Percentiles rank a stretch among this genome's conserved stretches.
These are phyloP conservation scores for Melampsora larici-populina DNA, from an alignment of 1,284 basidiomycete species.

Conservation along the genomic window DNA sequence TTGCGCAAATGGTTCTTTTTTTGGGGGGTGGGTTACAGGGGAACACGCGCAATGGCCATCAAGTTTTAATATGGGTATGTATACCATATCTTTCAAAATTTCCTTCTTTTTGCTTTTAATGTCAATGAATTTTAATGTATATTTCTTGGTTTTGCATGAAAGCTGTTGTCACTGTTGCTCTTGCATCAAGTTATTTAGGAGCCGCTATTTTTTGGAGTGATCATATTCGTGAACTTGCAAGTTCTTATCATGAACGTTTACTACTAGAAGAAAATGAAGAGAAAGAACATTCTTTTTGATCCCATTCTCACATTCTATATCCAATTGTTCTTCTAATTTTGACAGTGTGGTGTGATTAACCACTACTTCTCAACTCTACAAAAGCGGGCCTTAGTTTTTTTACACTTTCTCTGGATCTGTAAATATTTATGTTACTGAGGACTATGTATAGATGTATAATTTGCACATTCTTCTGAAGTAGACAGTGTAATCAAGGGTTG, in stretches of 20 bases:
- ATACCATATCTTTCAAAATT: too few relatives aligned
- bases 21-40: not conserved
- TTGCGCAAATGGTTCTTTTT: not conserved
- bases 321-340: too few relatives aligned
- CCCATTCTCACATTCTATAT: too few relatives aligned
- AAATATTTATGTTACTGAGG: too few relatives aligned
- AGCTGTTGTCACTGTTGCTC: not conserved
- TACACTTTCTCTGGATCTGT: too few relatives aligned
- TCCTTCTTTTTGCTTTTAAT: not conserved
- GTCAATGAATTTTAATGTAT: not conserved
- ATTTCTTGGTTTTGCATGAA: not conserved
- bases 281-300: too few relatives aligned
- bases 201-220: not conserved
- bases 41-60: slow-evolving; percentile 2
- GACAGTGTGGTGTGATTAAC: too few relatives aligned
- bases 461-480: too few relatives aligned
- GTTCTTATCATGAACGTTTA: not conserved
- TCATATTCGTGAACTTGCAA: not conserved
- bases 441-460: too few relatives aligned
- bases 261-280: not conserved
- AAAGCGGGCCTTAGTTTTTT: too few relatives aligned
- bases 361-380: too few relatives aligned
- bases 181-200: not conserved
- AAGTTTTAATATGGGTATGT: not conserved
- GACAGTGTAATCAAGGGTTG: too few relatives aligned